Conservation (phyloP, 139 green algal genomes). For the Parachlorella kessleri region DNA sequence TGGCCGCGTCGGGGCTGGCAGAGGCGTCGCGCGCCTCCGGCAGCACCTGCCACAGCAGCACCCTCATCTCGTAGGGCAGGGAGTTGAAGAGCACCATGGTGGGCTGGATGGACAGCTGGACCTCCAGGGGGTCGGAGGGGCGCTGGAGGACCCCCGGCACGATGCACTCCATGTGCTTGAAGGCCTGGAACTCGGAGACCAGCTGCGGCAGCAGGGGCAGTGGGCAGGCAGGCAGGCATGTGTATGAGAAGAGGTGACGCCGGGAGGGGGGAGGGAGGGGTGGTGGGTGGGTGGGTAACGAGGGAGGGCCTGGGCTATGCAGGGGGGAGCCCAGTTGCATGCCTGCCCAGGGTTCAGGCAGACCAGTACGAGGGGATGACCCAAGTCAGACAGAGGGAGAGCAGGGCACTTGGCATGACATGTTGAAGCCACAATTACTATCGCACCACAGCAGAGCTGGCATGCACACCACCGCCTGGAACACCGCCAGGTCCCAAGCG, state of each 20-base stretch:
- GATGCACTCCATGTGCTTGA: slow-evolving; percentile 64
- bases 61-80: slow-evolving; percentile 71
- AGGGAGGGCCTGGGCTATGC: too few relatives aligned
- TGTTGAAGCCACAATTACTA: too few relatives aligned
- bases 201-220: slow-evolving; percentile 28
- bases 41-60: slow-evolving; percentile 61
- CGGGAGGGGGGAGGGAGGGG: too few relatives aligned
- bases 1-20: neutral
- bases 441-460: too few relatives aligned
- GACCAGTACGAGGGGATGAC: too few relatives aligned
- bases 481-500: too few relatives aligned
- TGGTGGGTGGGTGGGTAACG: too few relatives aligned
- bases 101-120: slow-evolving; percentile 67
- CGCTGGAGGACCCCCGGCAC: slow-evolving; percentile 55
- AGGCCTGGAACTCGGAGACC: slow-evolving; percentile 62
- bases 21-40: neutral
- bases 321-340: too few relatives aligned
- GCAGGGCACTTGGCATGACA: too few relatives aligned
- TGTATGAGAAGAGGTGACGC: neutral
- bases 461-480: too few relatives aligned
- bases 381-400: too few relatives aligned
- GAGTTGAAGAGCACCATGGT: slow-evolving; percentile 75
- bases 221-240: neutral
- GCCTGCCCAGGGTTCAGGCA: too few relatives aligned
- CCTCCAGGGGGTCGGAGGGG: slow-evolving; percentile 66